phyloP scores from a whole-genome alignment of 2,329 filamentous ascomycete species.

The Aspergillus novoparasiticus region DNA sequence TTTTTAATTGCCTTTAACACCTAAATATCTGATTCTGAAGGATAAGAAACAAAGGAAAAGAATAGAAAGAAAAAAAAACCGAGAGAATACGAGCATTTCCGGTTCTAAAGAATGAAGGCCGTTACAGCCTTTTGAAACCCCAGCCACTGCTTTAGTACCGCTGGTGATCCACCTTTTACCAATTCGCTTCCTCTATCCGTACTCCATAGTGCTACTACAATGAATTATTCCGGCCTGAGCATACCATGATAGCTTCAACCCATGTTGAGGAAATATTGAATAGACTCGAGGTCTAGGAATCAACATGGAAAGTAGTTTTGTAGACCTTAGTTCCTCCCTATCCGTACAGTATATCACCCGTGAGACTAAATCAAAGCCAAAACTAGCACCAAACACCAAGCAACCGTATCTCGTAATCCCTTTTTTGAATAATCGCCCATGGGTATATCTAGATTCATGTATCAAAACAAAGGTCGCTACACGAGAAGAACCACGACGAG shows the following conservation, averaged over 20 bases:
- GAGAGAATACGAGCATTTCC: not conserved
- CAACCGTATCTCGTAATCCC: conserved; percentile 1
- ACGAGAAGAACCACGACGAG: not conserved
- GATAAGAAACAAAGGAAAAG: not conserved
- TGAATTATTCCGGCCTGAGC: not conserved
- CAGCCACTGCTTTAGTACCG: not conserved
- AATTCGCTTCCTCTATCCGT: not conserved
- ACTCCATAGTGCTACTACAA: not conserved
- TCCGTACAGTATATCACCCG: not conserved
- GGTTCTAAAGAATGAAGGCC: not conserved
- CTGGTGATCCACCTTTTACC: not conserved
- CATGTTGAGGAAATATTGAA: not conserved
- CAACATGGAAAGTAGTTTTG: not conserved
- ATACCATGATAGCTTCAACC: not conserved
- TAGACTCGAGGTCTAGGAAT: not conserved
- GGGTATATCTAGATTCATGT: conserved; percentile 14
- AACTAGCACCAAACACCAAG: conserved; percentile 13
- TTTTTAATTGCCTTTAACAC: not conserved
- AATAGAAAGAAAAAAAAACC: not conserved
- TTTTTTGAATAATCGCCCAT: conserved; percentile 8
- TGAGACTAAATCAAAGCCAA: not conserved
- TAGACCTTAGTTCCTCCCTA: not conserved
- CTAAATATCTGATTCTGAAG: not conserved
- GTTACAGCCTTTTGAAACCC: not conserved
- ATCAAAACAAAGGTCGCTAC: conserved; percentile 5